phyloP scores from a whole-genome alignment of 164 flowering plant genomes.

The Dillenia suffruticosa region DNA sequence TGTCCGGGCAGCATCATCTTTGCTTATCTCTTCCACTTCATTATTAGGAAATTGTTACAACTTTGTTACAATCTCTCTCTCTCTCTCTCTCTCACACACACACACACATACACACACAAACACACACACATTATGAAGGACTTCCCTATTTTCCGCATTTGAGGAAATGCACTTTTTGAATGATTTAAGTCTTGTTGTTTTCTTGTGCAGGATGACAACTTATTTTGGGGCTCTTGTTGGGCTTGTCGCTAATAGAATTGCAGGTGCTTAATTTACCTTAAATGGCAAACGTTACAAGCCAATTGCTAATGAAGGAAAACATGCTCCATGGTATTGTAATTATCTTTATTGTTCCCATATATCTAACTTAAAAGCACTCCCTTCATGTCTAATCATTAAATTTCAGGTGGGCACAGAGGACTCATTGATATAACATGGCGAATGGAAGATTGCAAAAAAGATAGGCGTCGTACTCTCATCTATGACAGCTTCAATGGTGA shows the following conservation, averaged over 20 bases:
- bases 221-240: constrained; percentile 75
- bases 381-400: neutral
- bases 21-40: too few species aligned
- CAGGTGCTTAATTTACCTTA: constrained; percentile 51
- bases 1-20: too few species aligned
- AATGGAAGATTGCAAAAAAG: constrained; percentile 19
- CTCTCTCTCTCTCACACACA: neutral
- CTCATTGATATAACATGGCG: constrained; percentile 42
- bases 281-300: constrained; percentile 50
- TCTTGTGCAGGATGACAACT: constrained; percentile 50
- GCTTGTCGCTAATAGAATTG: constrained; percentile 73
- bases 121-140: neutral
- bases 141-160: neutral
- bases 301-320: constrained; percentile 59
- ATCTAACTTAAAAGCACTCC: too few species aligned
- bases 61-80: too few species aligned
- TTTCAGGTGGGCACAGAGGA: constrained; percentile 43
- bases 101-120: too few species aligned
- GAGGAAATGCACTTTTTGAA: neutral
- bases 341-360: too few species aligned
- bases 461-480: constrained; percentile 26
- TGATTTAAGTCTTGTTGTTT: neutral
- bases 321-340: constrained; percentile 45
- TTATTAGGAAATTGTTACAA: too few species aligned
- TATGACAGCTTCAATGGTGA: constrained; percentile 57